These are phyloP conservation scores for Pseudocohnilembus persalinus DNA, from an alignment of 169 alveolate genomes.

Conservation along the genomic window DNA sequence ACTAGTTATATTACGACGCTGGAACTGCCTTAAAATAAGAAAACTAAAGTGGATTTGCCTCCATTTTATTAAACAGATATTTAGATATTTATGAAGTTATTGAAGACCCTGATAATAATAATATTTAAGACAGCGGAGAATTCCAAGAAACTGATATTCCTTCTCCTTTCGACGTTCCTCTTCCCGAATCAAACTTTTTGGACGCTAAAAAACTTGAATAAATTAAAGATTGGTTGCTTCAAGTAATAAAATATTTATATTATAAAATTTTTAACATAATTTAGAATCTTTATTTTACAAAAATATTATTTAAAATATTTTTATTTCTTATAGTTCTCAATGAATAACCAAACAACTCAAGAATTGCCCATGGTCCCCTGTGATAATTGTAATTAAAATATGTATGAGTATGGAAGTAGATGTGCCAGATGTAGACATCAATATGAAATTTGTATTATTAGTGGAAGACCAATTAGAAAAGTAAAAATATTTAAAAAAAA, in stretches of 20 bases:
- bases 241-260: constrained; percentile 20
- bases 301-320: neutral
- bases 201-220: constrained; percentile 78
- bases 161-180: constrained; percentile 84
- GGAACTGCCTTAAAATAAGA: constrained; percentile 87
- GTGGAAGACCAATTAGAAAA: constrained; percentile 81
- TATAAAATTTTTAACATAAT: neutral
- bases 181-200: constrained; percentile 81
- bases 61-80: constrained; percentile 87
- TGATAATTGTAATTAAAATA: constrained; percentile 78
- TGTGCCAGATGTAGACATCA: constrained; percentile 68
- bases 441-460: constrained; percentile 84
- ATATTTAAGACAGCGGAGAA: constrained; percentile 46
- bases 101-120: constrained; percentile 90
- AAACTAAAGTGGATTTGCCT: constrained; percentile 86
- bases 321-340: constrained; percentile 41
- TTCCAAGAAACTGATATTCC: constrained; percentile 91
- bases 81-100: constrained; percentile 92
- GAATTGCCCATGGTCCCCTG: constrained; percentile 67
- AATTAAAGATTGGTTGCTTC: constrained; percentile 85
- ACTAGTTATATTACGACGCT: constrained; percentile 91
- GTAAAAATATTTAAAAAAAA: neutral
- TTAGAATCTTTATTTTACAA: neutral
- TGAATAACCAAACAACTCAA: constrained; percentile 62
- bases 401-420: constrained; percentile 74